phyloP scores from a whole-genome alignment of 345 rosid genomes.

The Eutrema japonicum region DNA sequence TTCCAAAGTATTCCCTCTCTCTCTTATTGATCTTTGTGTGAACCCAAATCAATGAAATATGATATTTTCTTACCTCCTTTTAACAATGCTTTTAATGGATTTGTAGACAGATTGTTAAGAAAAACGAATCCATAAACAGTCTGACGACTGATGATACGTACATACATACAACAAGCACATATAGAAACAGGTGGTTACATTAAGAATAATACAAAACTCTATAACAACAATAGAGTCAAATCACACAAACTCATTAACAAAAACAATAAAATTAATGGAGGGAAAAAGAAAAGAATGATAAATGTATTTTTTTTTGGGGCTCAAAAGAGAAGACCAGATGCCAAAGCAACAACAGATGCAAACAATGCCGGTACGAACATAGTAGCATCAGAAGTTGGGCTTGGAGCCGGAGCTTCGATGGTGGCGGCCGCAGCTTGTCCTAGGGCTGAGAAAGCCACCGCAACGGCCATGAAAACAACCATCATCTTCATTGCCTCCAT shows the following conservation, averaged over 20 bases:
- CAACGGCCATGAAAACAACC: slow-evolving; percentile 33
- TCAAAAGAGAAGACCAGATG: slow-evolving; percentile 44
- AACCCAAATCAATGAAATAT: slow-evolving; percentile 26
- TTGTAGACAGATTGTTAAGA: slow-evolving; percentile 15
- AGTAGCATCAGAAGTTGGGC: slow-evolving; percentile 50
- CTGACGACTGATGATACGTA: slow-evolving; percentile 21
- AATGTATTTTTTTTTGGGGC: slow-evolving; percentile 1
- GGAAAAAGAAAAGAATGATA: slow-evolving; percentile 27
- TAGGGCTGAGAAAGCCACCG: slow-evolving; percentile 39
- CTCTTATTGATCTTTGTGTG: slow-evolving; percentile 40
- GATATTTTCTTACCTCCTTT: neutral
- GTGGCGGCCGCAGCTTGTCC: slow-evolving; percentile 34
- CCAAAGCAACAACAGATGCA: slow-evolving; percentile 46
- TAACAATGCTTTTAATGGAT: neutral
- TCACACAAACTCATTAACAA: slow-evolving; percentile 36
- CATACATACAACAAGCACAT: slow-evolving; percentile 29
- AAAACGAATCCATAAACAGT: slow-evolving; percentile 28
- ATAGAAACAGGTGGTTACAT: slow-evolving; percentile 30
- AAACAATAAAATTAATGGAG: slow-evolving; percentile 38
- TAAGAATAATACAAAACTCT: slow-evolving; percentile 30
- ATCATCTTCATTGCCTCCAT: slow-evolving; percentile 48
- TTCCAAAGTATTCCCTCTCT: slow-evolving; percentile 15
- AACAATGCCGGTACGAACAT: slow-evolving; percentile 45
- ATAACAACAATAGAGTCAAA: slow-evolving; percentile 30
- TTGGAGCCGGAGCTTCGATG: slow-evolving; percentile 48